Evolutionary conservation across 2,329 filamentous ascomycete species (phyloP).

Genomic region (Verticillium nubilum): DNA sequence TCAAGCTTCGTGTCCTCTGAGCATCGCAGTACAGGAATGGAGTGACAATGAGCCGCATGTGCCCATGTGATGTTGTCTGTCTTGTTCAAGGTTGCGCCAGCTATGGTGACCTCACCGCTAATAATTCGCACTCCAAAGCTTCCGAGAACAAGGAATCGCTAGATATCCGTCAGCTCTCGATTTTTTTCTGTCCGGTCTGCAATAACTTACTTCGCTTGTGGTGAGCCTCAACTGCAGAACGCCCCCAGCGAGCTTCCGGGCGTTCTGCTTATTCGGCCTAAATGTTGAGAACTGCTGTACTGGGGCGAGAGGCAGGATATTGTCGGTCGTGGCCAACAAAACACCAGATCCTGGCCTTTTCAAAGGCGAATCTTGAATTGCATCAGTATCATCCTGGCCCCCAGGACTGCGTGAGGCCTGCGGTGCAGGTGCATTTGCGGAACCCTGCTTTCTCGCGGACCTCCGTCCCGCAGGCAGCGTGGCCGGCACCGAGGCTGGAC

Average conservation of each 20-base stretch:
- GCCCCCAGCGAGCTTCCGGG: conserved; percentile 31
- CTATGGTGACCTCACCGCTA: conserved; percentile 58
- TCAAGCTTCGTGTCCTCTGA: conserved; percentile 45
- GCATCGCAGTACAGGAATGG: conserved; percentile 61
- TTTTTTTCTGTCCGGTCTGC: not conserved
- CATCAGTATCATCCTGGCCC: not conserved
- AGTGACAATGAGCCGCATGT: conserved; percentile 63
- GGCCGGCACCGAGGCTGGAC: not conserved
- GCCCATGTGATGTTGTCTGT: conserved; percentile 47
- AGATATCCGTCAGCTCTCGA: not conserved
- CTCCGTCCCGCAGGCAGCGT: not conserved
- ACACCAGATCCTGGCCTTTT: not conserved
- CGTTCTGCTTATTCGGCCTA: conserved; percentile 37
- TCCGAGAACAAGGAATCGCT: conserved; percentile 61
- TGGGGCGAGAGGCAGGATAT: not conserved
- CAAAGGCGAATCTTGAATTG: not conserved
- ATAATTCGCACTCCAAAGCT: conserved; percentile 60
- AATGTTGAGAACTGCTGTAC: conserved; percentile 38
- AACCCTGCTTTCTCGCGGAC: not conserved
- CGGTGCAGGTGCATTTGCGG: not conserved
- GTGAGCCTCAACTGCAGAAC: conserved; percentile 34
- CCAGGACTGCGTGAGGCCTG: not conserved
- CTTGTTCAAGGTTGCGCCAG: conserved; percentile 55
- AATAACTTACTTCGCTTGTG: conserved; percentile 41
- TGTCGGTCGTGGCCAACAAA: conserved; percentile 10